Evolutionary conservation across 1,139 yeast species (phyloP), one percentile per base, ranked within the genome.

Genomic region (Candida dubliniensis): DNA sequence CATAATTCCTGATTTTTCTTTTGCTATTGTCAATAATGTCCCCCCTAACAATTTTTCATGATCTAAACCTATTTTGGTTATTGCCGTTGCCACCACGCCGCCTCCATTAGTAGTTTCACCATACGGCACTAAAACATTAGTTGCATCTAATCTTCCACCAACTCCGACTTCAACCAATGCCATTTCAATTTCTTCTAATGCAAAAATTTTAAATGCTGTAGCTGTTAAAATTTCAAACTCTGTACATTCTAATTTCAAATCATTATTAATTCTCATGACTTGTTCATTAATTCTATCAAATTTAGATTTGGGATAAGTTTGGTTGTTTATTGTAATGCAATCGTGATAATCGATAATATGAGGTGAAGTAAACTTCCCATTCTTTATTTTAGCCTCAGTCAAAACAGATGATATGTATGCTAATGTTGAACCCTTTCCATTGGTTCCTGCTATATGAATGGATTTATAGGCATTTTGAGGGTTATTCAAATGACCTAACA

Each of bases 371-470:
- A 90, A 90, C 51, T 84, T 76, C 0, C 97, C 98, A 48, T 82
- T 79, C 27, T 66, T 62, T 32, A 80, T 64, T 6, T 69, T 64
- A 29, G 81, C 71, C 34, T 69, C 56, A 7, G 79, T 67, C 14
- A 88, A 64, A 8, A 85, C 72, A 23, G 89, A 78, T 3, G 90
- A 74, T 8, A 90, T 52, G 58, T 88, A 89, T 0, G 96, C 82
- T 47, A 95, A 81, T 0, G 90, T 88, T 0, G 96, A 88, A 0
- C 98, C 98, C 58, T 91, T 91, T 0, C 98, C 98, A 59, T 91
- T 91, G 4, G 97, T 91, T 0, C 98, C 98, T 0, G 96, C 96
- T 9, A 91, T 75, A 59, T 91, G 97, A 6, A 91, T 67, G 1
- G 90, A 80, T 50, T 79, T 78, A 60, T 80, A 80, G 2, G 64